Base-by-base conservation (phyloP, 176 grass and related monocot species). In the Puya raimondii region DNA sequence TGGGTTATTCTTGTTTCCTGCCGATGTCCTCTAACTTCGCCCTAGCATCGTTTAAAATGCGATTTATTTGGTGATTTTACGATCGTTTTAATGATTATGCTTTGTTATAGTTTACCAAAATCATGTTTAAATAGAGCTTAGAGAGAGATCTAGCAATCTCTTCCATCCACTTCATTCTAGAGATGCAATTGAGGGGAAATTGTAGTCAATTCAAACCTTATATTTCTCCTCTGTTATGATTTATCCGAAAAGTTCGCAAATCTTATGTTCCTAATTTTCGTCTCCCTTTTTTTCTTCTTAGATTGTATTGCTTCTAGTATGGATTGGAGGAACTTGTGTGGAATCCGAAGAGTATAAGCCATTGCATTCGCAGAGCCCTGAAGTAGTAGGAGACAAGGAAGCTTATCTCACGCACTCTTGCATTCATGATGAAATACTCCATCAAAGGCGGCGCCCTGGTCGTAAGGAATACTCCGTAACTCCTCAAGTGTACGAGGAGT, bases 341-440 rank as follows among this genome's bases (percentile, higher is more conserved):
- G 57, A 70, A 70, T 77, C 85, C 18, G 68, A 74, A 16, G 82
- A 97, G 6, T 26, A 17, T 59, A 82, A 84, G 50, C 47, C 65
- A 33, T 59, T 69, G 25, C 50, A 63, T 63, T 68, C 52, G 8
- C 82, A 82, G 82, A 67, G 71, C 12, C 70, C 17, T 2, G 86
- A 96, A 56, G 69, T 63, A 56, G 71, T 63, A 3, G 88, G 78
- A 51, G 88, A 96, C 22, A 87, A 79, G 51, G 83, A 85, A 81
- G 79, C 53, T 17, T 86, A 91, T 86, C 90, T 86, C 63, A 99
- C 78, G 63, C 94, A 99, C 58, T 99, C 94, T 9, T 99, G 94
- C 80, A 99, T 99, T 71, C 94, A 99, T 61, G 94, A 99, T 48
- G 90, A 99, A 63, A 93, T 99, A 79, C 82, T 99, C 11, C 87